Evolutionary conservation across 2,329 filamentous ascomycete genomes (phyloP), one percentile per base, ranked within the genome.

Genomic region (Hirsutella thompsonii): DNA sequence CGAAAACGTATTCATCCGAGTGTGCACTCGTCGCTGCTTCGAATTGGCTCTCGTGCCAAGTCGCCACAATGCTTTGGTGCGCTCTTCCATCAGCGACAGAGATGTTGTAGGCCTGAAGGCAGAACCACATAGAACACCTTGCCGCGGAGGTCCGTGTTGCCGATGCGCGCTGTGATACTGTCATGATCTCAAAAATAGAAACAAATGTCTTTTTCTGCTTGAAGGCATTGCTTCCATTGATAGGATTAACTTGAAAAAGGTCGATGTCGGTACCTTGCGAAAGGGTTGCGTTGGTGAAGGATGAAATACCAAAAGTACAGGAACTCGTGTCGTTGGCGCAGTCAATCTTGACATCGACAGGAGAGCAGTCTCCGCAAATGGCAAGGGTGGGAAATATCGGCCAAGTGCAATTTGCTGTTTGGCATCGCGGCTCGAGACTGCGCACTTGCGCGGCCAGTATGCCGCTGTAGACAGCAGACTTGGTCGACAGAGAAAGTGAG

Each of bases 51-150:
- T 51, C 52, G 14, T 58, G 55, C 59, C 55, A 61, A 33, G 47
- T 54, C 3, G 32, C 48, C 5, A 51, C 40, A 1, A 53, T 34
- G 0, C 37, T 50, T 34, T 56, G 54, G 6, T 48, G 49, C 16
- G 54, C 44, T 26, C 48, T 44, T 16, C 60, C 57, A 18, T 60
- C 52, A 14, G 34, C 47, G 4, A 59, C 51, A 2, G 46, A 47
- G 20, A 60, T 44, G 14, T 52, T 51, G 42, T 54, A 57, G 10
- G 50, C 54, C 40, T 57, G 52, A 18, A 63, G 49, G 38, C 62
- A 64, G 41, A 62, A 60, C 61, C 59, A 64, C 1, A 64, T 36
- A 1, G 53, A 52, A 34, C 60, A 64, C 38, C 60, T 52, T n/a
- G 49, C 47, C 4, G 52, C 60, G 10, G 46, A 49, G 0, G 37